Percentiles rank a stretch among this genome's conserved stretches.
These are phyloP conservation scores for Pseudocercospora fijiensis DNA, from an alignment of 2,329 filamentous ascomycete species.

Conservation along the genomic window DNA sequence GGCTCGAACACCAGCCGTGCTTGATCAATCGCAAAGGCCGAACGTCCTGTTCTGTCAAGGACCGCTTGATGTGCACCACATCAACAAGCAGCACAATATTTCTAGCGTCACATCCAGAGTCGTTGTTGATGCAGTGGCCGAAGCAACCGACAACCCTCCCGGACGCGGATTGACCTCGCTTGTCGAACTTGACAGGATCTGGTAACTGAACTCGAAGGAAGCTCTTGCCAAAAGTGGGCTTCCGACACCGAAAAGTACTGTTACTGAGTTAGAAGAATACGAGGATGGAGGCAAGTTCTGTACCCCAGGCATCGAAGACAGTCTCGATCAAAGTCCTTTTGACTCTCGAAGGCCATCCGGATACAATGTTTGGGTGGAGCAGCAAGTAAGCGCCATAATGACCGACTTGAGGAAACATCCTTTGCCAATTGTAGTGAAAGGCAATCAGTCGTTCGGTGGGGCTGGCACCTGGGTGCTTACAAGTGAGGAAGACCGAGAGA, in stretches of 20 bases:
- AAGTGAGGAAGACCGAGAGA: conserved; percentile 5
- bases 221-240: conserved; percentile 10
- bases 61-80: conserved; percentile 1
- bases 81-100: background rate
- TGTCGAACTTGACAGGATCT: conserved; percentile 8
- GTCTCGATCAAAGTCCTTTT: background rate
- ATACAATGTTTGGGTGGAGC: conserved; percentile 9
- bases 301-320: conserved; percentile 8
- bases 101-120: conserved; percentile 9
- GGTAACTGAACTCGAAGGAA: conserved; percentile 14
- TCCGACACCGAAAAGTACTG: conserved; percentile 3
- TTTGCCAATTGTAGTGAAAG: conserved; percentile 13
- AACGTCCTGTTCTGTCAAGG: conserved; percentile 5
- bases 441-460: conserved; percentile 11
- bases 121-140: conserved; percentile 7
- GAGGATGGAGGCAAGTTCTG: conserved; percentile 5
- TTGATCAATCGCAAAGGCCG: conserved; percentile 5
- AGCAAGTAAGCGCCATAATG: conserved; percentile 2
- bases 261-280: conserved; percentile 12
- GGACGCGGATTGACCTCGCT: background rate
- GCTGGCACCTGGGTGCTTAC: conserved; percentile 8
- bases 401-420: background rate
- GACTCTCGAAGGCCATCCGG: background rate
- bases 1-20: background rate
- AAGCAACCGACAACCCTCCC: conserved; percentile 10